A percentile compares a stretch with the other conserved stretches of the same genome.
Conservation (phyloP, 2,329 filamentous ascomycete genomes). For the Tolypocladium pustulatum region DNA sequence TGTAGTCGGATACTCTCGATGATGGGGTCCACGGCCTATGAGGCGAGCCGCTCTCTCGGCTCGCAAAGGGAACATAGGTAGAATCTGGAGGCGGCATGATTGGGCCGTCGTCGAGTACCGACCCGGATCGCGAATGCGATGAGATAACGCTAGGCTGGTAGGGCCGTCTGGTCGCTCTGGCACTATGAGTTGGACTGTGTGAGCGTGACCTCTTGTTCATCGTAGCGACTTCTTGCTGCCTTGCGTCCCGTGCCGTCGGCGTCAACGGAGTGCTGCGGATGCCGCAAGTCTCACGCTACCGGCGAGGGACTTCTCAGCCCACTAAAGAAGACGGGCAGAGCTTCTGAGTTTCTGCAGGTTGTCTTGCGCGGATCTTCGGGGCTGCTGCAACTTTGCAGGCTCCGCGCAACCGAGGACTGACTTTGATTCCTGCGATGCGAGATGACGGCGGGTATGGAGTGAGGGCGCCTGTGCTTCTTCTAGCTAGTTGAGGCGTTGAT, state of each 20-base stretch:
- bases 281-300: too few relatives aligned
- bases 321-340: slow-evolving; percentile 40
- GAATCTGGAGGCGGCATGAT: slow-evolving; percentile 53
- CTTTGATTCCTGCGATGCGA: slow-evolving; percentile 16
- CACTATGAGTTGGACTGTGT: slow-evolving; percentile 31
- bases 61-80: slow-evolving; percentile 49
- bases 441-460: background rate
- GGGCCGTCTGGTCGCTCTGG: slow-evolving; percentile 26
- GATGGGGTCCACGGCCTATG: slow-evolving; percentile 50
- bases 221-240: slow-evolving; percentile 1
- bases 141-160: slow-evolving; percentile 45
- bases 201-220: slow-evolving; percentile 23
- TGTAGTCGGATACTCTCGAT: slow-evolving; percentile 46
- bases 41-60: slow-evolving; percentile 34
- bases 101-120: slow-evolving; percentile 44
- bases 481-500: background rate
- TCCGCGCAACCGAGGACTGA: slow-evolving; percentile 8
- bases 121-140: slow-evolving; percentile 31
- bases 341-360: slow-evolving; percentile 17
- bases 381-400: slow-evolving; percentile 7
- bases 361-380: background rate
- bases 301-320: too few relatives aligned
- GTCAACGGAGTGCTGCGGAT: too few relatives aligned
- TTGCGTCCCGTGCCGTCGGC: background rate
- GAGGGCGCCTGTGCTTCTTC: background rate